phyloP scores from a whole-genome alignment of 1,139 yeast species.

The Schizosaccharomyces versatilis region DNA sequence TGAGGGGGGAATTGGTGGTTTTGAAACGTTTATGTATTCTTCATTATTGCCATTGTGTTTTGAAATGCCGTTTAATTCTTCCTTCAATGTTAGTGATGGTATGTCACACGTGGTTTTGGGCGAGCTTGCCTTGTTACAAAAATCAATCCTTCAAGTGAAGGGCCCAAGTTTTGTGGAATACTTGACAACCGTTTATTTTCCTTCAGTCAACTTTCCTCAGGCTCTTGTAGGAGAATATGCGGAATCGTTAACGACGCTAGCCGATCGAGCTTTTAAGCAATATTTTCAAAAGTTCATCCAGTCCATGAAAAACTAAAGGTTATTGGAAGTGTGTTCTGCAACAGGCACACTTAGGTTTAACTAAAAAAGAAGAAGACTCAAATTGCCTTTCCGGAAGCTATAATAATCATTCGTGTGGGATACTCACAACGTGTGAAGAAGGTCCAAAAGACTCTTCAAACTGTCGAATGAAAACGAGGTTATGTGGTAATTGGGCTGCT shows the following conservation, averaged over 20 bases:
- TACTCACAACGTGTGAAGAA: no score
- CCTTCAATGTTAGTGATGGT: slow-evolving; percentile 53
- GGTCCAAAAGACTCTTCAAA: no score
- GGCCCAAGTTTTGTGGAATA: slow-evolving; percentile 17
- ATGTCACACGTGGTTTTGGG: slow-evolving; percentile 51
- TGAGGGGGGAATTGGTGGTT: slow-evolving; percentile 28
- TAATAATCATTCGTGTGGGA: no score
- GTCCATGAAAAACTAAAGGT: neutral
- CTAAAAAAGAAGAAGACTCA: no score
- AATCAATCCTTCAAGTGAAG: slow-evolving; percentile 20
- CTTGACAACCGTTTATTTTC: slow-evolving; percentile 14
- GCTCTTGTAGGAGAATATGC: slow-evolving; percentile 16
- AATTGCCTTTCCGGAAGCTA: no score
- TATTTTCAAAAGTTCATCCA: slow-evolving; percentile 16
- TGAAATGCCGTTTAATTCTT: slow-evolving; percentile 57
- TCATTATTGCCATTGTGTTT: slow-evolving; percentile 48
- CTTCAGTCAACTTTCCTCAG: slow-evolving; percentile 19
- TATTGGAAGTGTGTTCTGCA: neutral
- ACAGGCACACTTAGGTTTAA: no score
- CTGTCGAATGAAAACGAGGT: no score
- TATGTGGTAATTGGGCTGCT: no score
- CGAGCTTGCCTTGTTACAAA: slow-evolving; percentile 53
- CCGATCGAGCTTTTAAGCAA: slow-evolving; percentile 17
- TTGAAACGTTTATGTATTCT: slow-evolving; percentile 45
- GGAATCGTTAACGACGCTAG: slow-evolving; percentile 14